These are phyloP conservation scores for Ophiostoma australiae DNA, from an alignment of 2,329 filamentous ascomycete genomes.

Conservation along the genomic window DNA sequence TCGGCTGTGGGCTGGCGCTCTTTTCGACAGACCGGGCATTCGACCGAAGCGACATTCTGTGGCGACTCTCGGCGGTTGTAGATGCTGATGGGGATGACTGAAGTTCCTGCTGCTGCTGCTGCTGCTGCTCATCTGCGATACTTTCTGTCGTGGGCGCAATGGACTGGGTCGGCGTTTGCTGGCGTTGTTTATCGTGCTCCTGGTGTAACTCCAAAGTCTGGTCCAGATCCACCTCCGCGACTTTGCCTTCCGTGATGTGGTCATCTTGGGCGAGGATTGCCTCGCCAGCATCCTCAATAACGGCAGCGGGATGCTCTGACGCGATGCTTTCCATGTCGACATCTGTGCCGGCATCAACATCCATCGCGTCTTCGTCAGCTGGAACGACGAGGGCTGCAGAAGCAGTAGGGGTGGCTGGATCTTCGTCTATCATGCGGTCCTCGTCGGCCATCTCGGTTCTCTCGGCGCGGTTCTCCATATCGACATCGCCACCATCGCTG, in stretches of 20 bases:
- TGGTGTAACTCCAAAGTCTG: neutral
- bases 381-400: neutral
- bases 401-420: neutral
- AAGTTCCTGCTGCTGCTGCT: neutral
- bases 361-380: conserved; percentile 21
- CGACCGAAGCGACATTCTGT: conserved; percentile 26
- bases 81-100: neutral
- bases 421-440: conserved; percentile 15
- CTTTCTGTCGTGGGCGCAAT: neutral
- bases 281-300: neutral
- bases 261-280: neutral
- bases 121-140: neutral
- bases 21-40: neutral
- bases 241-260: neutral
- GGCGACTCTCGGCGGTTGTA: conserved; percentile 18
- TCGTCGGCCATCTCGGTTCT: neutral
- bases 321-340: conserved; percentile 25
- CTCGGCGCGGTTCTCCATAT: neutral
- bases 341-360: conserved; percentile 23
- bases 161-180: neutral
- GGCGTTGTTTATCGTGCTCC: neutral
- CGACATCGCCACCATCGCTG: conserved; percentile 16
- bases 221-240: neutral
- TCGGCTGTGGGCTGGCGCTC: conserved; percentile 17
- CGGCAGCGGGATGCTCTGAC: conserved; percentile 17